A percentile compares a stretch with the other conserved stretches of the same genome.
Evolutionary conservation across 495 filamentous ascomycete genomes (phyloP).

Genomic region (Penicillium diatomitis): DNA sequence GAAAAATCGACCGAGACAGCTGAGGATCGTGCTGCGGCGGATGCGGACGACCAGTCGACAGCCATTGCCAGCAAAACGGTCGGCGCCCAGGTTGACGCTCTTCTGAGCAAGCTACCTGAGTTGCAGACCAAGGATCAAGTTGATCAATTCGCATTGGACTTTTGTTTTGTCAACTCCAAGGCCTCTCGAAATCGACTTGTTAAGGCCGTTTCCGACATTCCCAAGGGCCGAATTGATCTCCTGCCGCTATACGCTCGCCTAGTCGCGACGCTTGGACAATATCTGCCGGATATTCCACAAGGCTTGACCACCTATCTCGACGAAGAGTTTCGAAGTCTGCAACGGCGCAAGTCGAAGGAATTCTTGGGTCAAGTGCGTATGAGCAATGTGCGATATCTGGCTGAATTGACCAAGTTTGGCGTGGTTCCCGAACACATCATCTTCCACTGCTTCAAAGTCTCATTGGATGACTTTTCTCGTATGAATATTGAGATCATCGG

Average conservation of each 20-base stretch:
- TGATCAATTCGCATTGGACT: slow-evolving; percentile 87
- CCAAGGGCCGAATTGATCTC: slow-evolving; percentile 88
- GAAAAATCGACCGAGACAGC: slow-evolving; percentile 25
- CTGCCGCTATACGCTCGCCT: slow-evolving; percentile 85
- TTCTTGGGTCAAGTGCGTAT: slow-evolving; percentile 90
- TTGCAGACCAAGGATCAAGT: slow-evolving; percentile 84
- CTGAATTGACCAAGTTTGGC: slow-evolving; percentile 95
- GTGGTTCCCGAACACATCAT: slow-evolving; percentile 98
- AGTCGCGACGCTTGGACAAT: slow-evolving; percentile 85
- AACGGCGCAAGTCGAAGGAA: slow-evolving; percentile 97
- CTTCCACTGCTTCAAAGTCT: slow-evolving; percentile 97
- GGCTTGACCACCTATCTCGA: slow-evolving; percentile 90
- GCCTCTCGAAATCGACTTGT: slow-evolving; percentile 89
- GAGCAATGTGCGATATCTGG: slow-evolving; percentile 92
- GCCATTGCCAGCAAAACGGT: slow-evolving; percentile 96
- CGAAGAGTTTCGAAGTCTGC: slow-evolving; percentile 92
- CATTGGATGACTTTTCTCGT: slow-evolving; percentile 91
- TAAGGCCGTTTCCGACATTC: slow-evolving; percentile 88
- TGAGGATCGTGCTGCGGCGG: slow-evolving; percentile 46
- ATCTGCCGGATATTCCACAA: slow-evolving; percentile 86
- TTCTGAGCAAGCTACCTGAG: slow-evolving; percentile 80
- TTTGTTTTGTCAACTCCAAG: slow-evolving; percentile 98
- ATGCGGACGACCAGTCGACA: slow-evolving; percentile 76
- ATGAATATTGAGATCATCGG: slow-evolving; percentile 99
- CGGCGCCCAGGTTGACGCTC: slow-evolving; percentile 88